These are phyloP conservation scores for Salix dunnii DNA, from an alignment of 345 rosid genomes.

Conservation along the genomic window DNA sequence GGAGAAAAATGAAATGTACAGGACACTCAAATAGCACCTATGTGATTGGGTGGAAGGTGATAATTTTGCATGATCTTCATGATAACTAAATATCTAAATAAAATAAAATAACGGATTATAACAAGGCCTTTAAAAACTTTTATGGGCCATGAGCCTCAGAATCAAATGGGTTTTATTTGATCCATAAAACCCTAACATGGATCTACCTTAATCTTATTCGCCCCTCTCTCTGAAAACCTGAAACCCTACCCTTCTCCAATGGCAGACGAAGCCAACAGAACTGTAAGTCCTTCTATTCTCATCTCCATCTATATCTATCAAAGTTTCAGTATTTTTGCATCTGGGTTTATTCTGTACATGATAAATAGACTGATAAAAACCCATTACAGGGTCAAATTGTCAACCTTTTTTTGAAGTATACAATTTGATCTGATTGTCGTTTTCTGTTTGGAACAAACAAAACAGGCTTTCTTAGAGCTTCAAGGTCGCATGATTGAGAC, in stretches of 20 bases:
- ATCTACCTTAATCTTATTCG: neutral
- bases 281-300: slow-evolving; percentile 24
- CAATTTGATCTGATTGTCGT: neutral
- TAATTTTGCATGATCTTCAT: no score
- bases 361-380: neutral
- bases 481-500: slow-evolving; percentile 70
- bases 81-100: neutral
- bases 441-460: neutral
- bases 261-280: slow-evolving; percentile 55
- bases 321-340: neutral
- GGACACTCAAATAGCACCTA: no score
- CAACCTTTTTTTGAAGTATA: neutral
- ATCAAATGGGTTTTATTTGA: neutral
- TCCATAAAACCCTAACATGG: neutral
- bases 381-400: neutral
- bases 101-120: no score
- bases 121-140: neutral
- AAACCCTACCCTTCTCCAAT: slow-evolving; percentile 14
- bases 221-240: neutral
- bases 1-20: no score
- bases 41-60: no score
- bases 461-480: slow-evolving; percentile 59
- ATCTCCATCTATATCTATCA: neutral
- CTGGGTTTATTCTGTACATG: neutral
- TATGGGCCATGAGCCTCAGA: neutral